These are phyloP conservation scores for Takakia lepidozioides DNA, from an alignment of 225 moss, liverwort and hornwort genomes.

Conservation along the genomic window DNA sequence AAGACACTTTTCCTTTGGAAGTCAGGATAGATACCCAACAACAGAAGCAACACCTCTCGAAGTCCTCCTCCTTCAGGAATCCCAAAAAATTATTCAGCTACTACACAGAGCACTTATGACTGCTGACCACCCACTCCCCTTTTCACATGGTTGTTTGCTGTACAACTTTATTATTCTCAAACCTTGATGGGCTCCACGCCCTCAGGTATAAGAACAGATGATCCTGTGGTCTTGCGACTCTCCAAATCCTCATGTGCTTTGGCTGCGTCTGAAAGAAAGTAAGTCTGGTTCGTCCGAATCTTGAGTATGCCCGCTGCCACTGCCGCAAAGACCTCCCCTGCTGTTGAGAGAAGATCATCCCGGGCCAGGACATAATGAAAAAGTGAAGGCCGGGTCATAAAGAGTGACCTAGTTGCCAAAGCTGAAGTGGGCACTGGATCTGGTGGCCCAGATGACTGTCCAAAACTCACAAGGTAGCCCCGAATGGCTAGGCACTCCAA, in stretches of 20 bases:
- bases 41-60: too few species aligned
- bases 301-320: conserved; percentile 49
- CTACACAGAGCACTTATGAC: too few species aligned
- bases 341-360: conserved; percentile 41
- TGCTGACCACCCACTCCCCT: too few species aligned
- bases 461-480: conserved; percentile 51
- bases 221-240: conserved; percentile 78
- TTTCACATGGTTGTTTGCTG: too few species aligned
- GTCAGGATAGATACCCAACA: too few species aligned
- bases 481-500: conserved; percentile 46
- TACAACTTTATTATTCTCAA: too few species aligned
- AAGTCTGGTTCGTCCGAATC: conserved; percentile 45
- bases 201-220: conserved; percentile 56
- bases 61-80: too few species aligned
- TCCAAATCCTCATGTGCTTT: conserved; percentile 61
- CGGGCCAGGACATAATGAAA: conserved; percentile 37
- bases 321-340: conserved; percentile 58
- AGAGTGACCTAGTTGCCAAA: conserved; percentile 39
- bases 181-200: too few species aligned
- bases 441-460: conserved; percentile 62
- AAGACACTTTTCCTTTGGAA: too few species aligned
- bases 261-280: conserved; percentile 48
- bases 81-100: too few species aligned
- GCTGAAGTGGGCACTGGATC: conserved; percentile 28
- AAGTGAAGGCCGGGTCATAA: conserved; percentile 41